Evolutionary conservation across 2,329 filamentous ascomycete species (phyloP).

Genomic region (Fusarium nygamai): DNA sequence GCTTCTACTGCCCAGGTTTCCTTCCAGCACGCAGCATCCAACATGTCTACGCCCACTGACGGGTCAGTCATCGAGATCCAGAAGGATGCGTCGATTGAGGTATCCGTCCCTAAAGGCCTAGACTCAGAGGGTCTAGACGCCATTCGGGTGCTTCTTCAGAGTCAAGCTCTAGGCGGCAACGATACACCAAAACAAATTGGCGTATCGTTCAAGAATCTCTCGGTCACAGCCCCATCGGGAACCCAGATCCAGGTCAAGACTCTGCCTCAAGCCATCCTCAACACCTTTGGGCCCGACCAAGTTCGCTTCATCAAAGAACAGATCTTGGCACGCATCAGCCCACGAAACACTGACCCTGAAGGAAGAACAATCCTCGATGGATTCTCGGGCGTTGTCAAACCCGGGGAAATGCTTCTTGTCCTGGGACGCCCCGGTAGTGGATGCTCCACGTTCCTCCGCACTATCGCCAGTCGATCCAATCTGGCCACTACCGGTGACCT

Average conservation of each 20-base stretch:
- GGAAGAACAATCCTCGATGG: background rate
- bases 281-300: background rate
- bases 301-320: background rate
- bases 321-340: background rate
- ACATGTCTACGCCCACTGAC: background rate
- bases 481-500: slow-evolving; percentile 59
- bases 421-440: slow-evolving; percentile 78
- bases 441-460: slow-evolving; percentile 80
- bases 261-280: background rate
- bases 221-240: background rate
- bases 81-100: background rate
- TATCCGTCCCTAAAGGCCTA: background rate
- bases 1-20: background rate
- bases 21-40: background rate
- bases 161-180: background rate
- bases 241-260: background rate
- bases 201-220: background rate
- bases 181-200: background rate
- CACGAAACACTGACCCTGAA: background rate
- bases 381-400: background rate
- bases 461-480: slow-evolving; percentile 78
- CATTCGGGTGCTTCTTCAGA: background rate
- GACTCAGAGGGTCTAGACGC: background rate
- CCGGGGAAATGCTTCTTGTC: slow-evolving; percentile 18
- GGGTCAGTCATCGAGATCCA: background rate